These are phyloP conservation scores for Hyaloperonospora arabidopsidis DNA, from an alignment of 352 stramenopile genomes.

Conservation along the genomic window DNA sequence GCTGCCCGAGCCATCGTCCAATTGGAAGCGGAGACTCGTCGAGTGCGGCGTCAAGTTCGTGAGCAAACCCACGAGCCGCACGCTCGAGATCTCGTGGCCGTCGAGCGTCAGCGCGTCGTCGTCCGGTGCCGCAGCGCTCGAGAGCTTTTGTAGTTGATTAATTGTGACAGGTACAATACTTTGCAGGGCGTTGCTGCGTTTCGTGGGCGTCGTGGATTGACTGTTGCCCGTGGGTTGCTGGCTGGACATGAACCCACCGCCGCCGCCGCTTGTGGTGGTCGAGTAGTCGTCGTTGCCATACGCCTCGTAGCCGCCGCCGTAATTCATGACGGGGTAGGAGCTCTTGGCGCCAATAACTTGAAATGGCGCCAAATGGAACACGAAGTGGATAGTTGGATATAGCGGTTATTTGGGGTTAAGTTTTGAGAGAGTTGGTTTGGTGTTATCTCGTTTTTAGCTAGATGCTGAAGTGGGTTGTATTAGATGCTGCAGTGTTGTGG, in stretches of 20 bases:
- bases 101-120: slow-evolving; percentile 85
- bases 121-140: slow-evolving; percentile 20
- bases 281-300: slow-evolving; percentile 64
- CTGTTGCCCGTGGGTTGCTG: slow-evolving; percentile 27
- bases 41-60: slow-evolving; percentile 68
- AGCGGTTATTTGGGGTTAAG: no score
- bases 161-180: slow-evolving; percentile 90
- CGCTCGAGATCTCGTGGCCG: slow-evolving; percentile 76
- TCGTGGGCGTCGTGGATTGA: slow-evolving; percentile 41
- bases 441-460: no score
- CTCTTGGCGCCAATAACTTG: no score
- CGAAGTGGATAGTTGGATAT: no score
- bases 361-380: no score
- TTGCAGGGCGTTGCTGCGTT: slow-evolving; percentile 53
- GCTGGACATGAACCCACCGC: slow-evolving; percentile 68
- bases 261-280: slow-evolving; percentile 14
- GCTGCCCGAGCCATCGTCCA: slow-evolving; percentile 92
- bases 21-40: slow-evolving; percentile 87
- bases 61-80: slow-evolving; percentile 87
- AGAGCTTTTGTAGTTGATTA: slow-evolving; percentile 61
- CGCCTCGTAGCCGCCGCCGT: slow-evolving; percentile 59
- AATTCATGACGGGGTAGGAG: slow-evolving; percentile 32
- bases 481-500: no score
- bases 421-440: no score
- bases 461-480: no score